A percentile compares a stretch with the other conserved stretches of the same genome.
These are phyloP conservation scores for Piper longum DNA, from an alignment of 164 flowering plant genomes.

Conservation along the genomic window DNA sequence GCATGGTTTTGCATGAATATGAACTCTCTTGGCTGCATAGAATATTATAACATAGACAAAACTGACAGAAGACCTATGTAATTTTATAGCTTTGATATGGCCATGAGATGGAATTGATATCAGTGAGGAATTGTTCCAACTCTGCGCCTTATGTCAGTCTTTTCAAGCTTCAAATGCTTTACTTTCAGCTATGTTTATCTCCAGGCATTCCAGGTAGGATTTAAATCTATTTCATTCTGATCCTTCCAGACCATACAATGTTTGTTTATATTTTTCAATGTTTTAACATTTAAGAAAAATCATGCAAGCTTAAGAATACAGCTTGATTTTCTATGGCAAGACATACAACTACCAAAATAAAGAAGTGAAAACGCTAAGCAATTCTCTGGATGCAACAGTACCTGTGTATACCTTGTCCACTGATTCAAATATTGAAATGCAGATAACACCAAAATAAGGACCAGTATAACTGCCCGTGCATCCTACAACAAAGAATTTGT, in stretches of 20 bases:
- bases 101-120: not conserved
- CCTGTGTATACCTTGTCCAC: slow-evolving; percentile 93
- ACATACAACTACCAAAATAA: not conserved
- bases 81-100: not conserved
- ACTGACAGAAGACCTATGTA: too few relatives aligned
- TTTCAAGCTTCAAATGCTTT: not conserved
- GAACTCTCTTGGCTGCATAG: too few relatives aligned
- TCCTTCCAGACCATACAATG: not conserved
- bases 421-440: slow-evolving; percentile 81
- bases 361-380: not conserved
- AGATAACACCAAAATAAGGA: slow-evolving; percentile 70
- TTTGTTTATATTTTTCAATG: too few relatives aligned
- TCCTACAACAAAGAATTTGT: slow-evolving; percentile 33
- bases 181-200: not conserved
- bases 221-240: not conserved
- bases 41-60: too few relatives aligned
- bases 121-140: not conserved
- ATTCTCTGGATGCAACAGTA: slow-evolving; percentile 16
- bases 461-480: slow-evolving; percentile 76
- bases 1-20: too few relatives aligned
- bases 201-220: not conserved
- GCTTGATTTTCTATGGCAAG: not conserved
- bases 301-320: not conserved
- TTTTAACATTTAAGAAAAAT: too few relatives aligned
- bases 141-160: not conserved